Evolutionary conservation across 371 early-diverging fungal species (phyloP), one percentile per base, ranked within the genome.

Genomic region (Cokeromyces recurvatus): DNA sequence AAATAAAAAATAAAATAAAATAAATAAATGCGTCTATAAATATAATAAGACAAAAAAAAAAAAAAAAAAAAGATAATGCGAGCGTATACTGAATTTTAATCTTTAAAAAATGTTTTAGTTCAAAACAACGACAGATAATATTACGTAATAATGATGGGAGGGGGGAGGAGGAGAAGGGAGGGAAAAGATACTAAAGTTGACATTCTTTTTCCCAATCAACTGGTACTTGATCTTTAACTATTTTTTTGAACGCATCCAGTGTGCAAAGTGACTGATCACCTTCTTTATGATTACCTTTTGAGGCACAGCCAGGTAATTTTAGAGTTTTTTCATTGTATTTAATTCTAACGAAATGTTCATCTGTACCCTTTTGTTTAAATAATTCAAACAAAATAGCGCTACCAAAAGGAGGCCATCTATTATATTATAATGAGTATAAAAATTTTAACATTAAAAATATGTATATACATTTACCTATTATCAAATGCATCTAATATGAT

Each of bases 201-300:
- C 78, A 77, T 58, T 72, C 78, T 25, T 67, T 46, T 36, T 71
- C 74, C 59, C 74, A 80, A 29, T 85, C 63, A 48, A 68, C 67
- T 14, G 85, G 78, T 0, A 84, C 62, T 39, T 74, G 55, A 35
- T 73, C 66, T 22, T 82, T 71, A 24, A 86, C 71, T 38, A 74
- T 71, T 43, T 71, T 66, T 43, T 73, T 69, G 57, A 90, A 87
- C 20, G 88, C 85, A 23, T 82, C 79, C 8, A 87, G 65, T 0
- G 87, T 86, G 59, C 91, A 90, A 47, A 87, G 55, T 0, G 68
- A 60, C 41, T 79, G 55, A 20, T 84, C 87, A 0, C 76, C 69
- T 41, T 53, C 53, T 8, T 66, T 50, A 56, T 90, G 89, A 1
- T 72, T 57, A 6, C 79, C 83, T 14, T 57, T 48, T n/a, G 52